Conservation (phyloP, 441 rosid genomes). For the Corymbia citriodora region DNA sequence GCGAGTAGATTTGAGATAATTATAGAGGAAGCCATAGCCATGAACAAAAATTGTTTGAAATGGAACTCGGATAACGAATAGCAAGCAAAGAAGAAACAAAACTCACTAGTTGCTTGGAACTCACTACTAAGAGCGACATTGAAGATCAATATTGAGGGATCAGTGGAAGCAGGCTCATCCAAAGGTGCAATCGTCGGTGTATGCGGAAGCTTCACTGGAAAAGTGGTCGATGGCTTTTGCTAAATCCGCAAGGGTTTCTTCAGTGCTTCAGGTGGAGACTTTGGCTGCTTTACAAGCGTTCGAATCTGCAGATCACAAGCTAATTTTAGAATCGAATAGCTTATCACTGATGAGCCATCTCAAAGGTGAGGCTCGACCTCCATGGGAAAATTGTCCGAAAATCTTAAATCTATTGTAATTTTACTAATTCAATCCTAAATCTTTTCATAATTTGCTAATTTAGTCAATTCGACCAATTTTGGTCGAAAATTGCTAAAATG, state of each 20-base stretch:
- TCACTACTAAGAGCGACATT: neutral
- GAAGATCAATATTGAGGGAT: neutral
- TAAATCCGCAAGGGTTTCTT: neutral
- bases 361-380: neutral
- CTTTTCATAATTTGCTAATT: no score
- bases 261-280: neutral
- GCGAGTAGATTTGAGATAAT: neutral
- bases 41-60: neutral
- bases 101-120: neutral
- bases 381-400: neutral
- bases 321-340: neutral
- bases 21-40: neutral
- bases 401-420: no score
- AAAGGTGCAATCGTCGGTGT: neutral
- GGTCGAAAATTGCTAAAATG: rapidly evolving
- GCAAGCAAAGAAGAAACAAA: neutral
- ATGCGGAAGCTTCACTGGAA: neutral
- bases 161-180: neutral
- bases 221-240: neutral
- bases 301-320: neutral
- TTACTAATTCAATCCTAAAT: no score
- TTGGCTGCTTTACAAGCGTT: neutral
- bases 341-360: no score
- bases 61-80: neutral
- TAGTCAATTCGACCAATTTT: no score